phyloP scores from a whole-genome alignment of 1,284 basidiomycete species.

The Malassezia brasiliensis region DNA sequence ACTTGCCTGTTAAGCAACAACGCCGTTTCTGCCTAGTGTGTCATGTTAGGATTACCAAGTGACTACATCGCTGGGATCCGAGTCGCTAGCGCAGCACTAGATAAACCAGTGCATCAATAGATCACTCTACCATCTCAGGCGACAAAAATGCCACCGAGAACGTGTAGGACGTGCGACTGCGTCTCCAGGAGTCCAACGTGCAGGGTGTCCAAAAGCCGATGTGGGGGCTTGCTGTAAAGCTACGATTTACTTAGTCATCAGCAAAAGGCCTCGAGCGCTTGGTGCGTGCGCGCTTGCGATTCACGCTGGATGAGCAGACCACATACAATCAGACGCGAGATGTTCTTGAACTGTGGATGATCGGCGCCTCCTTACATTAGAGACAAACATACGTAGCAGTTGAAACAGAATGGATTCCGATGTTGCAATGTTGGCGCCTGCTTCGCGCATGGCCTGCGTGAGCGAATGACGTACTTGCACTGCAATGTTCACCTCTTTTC shows the following conservation, averaged over 20 bases:
- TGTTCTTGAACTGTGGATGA: not conserved
- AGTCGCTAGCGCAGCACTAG: conserved; percentile 1
- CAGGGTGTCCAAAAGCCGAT: conserved; percentile 1
- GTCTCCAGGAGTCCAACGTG: conserved; percentile 7
- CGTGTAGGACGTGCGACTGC: conserved; percentile 1
- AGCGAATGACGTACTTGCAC: conserved; percentile 1
- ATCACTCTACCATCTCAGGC: not conserved
- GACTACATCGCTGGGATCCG: conserved; percentile 6
- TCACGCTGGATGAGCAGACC: not conserved
- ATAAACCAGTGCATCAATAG: conserved; percentile 7
- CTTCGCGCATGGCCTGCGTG: not conserved
- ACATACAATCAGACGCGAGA: conserved; percentile 3
- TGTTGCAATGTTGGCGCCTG: not conserved
- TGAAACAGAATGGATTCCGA: conserved; percentile 6
- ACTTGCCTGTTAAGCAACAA: conserved; percentile 8
- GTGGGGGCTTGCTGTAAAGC: not conserved
- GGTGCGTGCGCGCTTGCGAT: not conserved
- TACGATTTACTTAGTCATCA: not conserved
- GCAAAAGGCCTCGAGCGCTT: not conserved
- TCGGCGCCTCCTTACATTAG: not conserved
- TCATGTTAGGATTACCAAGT: conserved; percentile 17
- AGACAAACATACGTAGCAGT: not conserved
- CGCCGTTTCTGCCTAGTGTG: not conserved
- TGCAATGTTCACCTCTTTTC: not conserved
- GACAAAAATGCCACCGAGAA: not conserved